Base-by-base conservation (phyloP, 257 asterid genomes). In the Nicotiana otophora region DNA sequence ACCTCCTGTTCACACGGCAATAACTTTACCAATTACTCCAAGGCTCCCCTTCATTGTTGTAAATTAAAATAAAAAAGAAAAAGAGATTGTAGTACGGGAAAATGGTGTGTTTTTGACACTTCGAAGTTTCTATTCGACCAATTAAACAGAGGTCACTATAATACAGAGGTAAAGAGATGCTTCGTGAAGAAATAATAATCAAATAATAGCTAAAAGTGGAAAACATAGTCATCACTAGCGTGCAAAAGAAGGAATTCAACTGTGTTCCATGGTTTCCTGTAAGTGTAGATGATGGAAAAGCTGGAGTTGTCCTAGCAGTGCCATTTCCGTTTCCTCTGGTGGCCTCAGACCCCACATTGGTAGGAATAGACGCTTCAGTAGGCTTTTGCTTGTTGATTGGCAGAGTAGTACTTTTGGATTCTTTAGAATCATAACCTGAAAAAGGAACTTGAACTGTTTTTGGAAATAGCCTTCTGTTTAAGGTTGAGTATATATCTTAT, bases 291-390 rank as follows among this genome's bases (percentile, higher is more conserved):
- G 90, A 77, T 5, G 84, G 81, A 31, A 84, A 82, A 2, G 87
- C 85, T 19, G 87, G 88, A 31, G 87, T 53, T 39, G 89, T 33
- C 20, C 20, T 1, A 1, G 95, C 64, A 5, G 89, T 9, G 14
- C 60, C 83, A 28, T 82, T 86, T 78, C 87, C 68, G 60, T 83
- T 85, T 16, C 86, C 86, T 0, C 93, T 86, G 1, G 89, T 90
- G 72, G 91, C 95, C 88, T 92, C 92, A 1, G 98, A 98, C 14
- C 81, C 81, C 78, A 91, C 51, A 30, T 82, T 60, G 12, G 95
- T 86, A 26, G 97, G 96, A 4, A 96, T 23, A 72, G 98, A 97
- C 55, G 94, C 91, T 57, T 19, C 84, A 4, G 88, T 83, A 58
- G 92, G 55, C 85, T 81, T 88, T 62, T 82, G 80, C 26, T 82